Base-by-base conservation (phyloP, 1,139 yeast species). In the Lodderomyces oxycetoniae region DNA sequence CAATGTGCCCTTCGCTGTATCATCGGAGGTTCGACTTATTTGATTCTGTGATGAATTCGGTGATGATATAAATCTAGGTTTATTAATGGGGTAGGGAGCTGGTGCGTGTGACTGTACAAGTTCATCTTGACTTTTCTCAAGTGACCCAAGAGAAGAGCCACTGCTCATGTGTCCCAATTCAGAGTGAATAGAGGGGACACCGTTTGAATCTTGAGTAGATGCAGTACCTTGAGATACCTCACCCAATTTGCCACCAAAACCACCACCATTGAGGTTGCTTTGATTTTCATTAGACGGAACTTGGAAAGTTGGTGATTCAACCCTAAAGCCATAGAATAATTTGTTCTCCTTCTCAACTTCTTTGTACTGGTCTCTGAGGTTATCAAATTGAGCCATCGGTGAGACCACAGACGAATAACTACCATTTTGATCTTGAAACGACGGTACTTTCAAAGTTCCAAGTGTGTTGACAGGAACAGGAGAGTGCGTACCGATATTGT, bases 311-410 rank as follows among this genome's bases (percentile, higher is more conserved):
- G 33, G 26, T 12, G 34, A 17, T 5, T 31, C 34, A 16, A 17
- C 12, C 17, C 20, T 19, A 17, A 31, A 19, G 4, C 34, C 34
- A 23, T 30, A 30, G 6, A 22, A 22, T 2, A 28, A 28, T 9
- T 16, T 21, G n/a, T 25, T 28, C 26, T 38, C 10, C 24, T 25
- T 7, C 21, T 33, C 47, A 8, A 26, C 42, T 11, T 33, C 28
- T 10, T 57, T 56, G 44, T 70, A 71, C 37, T 71, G 72, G 30
- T 64, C 63, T 45, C 67, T 69, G 52, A 75, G 72, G 42, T 73
- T 78, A 24, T 71, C 54, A 47, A 72, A 74, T 42, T 77, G 79
- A 1, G 80, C 64, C 61, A 59, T 61, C n/a, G 74, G 74, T 2
- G 71, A 63, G 33, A 61, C 63, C 17, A 67, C 71, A 5, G 71